Conservation (phyloP, 805 yeast species). For the Candida odintsovae region DNA sequence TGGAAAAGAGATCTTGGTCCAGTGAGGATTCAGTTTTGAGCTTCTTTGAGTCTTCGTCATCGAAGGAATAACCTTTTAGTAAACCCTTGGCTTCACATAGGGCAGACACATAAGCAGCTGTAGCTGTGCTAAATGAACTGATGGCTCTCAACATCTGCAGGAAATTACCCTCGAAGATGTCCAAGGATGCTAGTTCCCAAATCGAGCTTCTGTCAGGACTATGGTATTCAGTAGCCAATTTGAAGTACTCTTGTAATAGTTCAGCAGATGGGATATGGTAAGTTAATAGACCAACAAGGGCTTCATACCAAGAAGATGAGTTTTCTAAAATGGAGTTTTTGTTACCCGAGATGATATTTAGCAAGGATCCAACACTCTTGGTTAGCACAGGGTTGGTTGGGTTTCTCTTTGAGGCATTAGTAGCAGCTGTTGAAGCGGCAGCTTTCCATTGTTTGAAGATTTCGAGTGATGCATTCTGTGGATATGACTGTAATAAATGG, state of each 20-base stretch:
- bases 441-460: slow-evolving; percentile 34
- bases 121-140: slow-evolving; percentile 54
- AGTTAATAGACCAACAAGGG: slow-evolving; percentile 47
- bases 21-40: slow-evolving; percentile 4
- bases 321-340: slow-evolving; percentile 41
- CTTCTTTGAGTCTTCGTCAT: slow-evolving; percentile 15
- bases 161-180: slow-evolving; percentile 50
- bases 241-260: slow-evolving; percentile 35
- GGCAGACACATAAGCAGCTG: slow-evolving; percentile 58
- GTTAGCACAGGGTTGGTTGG: slow-evolving; percentile 14
- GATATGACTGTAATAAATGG: slow-evolving; percentile 30
- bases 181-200: slow-evolving; percentile 53
- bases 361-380: slow-evolving; percentile 25
- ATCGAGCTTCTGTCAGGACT: slow-evolving; percentile 33
- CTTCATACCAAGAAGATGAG: slow-evolving; percentile 65
- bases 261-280: slow-evolving; percentile 53
- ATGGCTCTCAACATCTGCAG: slow-evolving; percentile 53
- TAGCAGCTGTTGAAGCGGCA: slow-evolving; percentile 20
- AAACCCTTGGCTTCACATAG: slow-evolving; percentile 61
- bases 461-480: slow-evolving; percentile 24
- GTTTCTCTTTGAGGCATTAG: slow-evolving; percentile 19
- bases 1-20: slow-evolving; percentile 27
- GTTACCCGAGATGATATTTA: slow-evolving; percentile 32
- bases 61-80: slow-evolving; percentile 34
- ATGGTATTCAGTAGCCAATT: slow-evolving; percentile 27